Conservation (phyloP, 2,329 filamentous ascomycete species). For the Ophiostoma pallidulum region DNA sequence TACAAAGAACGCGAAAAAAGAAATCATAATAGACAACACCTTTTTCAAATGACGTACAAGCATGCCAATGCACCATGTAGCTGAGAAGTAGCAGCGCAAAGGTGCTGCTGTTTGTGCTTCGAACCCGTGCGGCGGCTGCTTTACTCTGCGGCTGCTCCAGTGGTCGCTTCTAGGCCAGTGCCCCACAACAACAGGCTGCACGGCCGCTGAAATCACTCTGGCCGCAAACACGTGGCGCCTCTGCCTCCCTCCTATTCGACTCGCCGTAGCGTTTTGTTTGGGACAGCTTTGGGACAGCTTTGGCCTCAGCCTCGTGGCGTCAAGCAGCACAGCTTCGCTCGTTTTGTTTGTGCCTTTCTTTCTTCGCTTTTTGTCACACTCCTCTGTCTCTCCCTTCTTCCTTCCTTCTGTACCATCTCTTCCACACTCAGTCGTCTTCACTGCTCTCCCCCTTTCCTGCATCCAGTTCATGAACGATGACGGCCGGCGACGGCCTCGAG, state of each 20-base stretch:
- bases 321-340: too few relatives aligned
- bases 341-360: too few relatives aligned
- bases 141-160: too few relatives aligned
- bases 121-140: too few relatives aligned
- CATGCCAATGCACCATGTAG: too few relatives aligned
- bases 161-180: too few relatives aligned
- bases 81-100: too few relatives aligned
- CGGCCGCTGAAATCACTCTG: neutral
- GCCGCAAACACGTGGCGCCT: constrained; percentile 9
- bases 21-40: constrained; percentile 4
- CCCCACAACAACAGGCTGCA: too few relatives aligned
- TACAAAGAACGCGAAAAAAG: constrained; percentile 7
- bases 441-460: neutral
- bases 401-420: neutral
- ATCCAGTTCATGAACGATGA: constrained; percentile 1
- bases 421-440: neutral
- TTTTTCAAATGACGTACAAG: neutral
- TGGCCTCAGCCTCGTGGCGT: too few relatives aligned
- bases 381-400: neutral
- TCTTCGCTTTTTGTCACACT: neutral
- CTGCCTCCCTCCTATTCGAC: constrained; percentile 3
- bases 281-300: too few relatives aligned
- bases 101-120: too few relatives aligned
- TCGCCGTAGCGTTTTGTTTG: neutral
- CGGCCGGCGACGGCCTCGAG: neutral